These are phyloP conservation scores for Populus deltoides DNA, from an alignment of 345 rosid species.

Conservation along the genomic window DNA sequence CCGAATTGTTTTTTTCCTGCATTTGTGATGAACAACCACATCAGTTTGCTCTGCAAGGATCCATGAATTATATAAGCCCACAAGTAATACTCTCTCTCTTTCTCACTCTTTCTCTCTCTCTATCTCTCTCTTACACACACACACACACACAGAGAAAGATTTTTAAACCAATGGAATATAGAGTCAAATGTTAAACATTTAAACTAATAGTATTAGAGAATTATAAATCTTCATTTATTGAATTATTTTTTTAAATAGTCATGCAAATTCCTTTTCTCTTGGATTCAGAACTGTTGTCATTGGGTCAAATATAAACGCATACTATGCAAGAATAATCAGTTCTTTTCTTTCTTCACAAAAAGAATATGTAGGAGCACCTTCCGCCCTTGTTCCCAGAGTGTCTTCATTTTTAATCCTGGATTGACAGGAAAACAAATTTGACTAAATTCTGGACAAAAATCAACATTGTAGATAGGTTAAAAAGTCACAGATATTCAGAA, in stretches of 20 bases:
- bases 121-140: constrained; percentile 2
- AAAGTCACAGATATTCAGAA: background rate
- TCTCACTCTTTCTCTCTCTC: background rate
- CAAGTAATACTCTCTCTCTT: constrained; percentile 36
- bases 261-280: background rate
- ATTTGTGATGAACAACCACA: constrained; percentile 4
- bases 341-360: background rate
- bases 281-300: background rate
- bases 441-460: background rate
- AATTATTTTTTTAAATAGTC: background rate
- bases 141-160: background rate
- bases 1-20: constrained; percentile 10
- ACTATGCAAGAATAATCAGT: background rate
- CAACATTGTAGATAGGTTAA: background rate
- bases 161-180: background rate
- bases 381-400: background rate
- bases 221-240: background rate
- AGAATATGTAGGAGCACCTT: background rate
- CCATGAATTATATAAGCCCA: constrained; percentile 42
- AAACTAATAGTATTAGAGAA: background rate
- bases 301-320: background rate
- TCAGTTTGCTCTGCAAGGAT: constrained; percentile 46
- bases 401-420: background rate
- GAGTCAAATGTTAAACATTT: background rate
- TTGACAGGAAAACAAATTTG: background rate